Evolutionary conservation across 495 filamentous ascomycete species (phyloP).

Genomic region (Lepidopterella palustris): DNA sequence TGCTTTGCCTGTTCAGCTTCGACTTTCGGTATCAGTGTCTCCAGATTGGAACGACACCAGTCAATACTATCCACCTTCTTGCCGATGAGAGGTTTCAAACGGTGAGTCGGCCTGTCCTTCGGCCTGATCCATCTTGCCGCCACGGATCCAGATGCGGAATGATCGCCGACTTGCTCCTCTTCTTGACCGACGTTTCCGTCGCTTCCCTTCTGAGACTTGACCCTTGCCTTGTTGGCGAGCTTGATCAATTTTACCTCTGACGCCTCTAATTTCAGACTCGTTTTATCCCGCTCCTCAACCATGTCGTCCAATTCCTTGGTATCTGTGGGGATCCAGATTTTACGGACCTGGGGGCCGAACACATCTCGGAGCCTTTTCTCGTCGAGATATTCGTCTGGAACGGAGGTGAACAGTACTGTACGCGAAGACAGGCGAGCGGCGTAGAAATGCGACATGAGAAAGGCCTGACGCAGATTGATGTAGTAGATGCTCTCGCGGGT

Average conservation of each 20-base stretch:
- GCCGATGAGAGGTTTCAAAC: conserved; percentile 69
- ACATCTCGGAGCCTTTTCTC: conserved; percentile 67
- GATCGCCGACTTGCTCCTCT: conserved; percentile 39
- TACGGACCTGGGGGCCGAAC: conserved; percentile 73
- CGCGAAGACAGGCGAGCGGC: conserved; percentile 85
- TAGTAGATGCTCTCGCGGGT: conserved; percentile 89
- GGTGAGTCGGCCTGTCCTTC: conserved; percentile 82
- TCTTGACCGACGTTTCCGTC: conserved; percentile 44
- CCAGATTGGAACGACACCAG: conserved; percentile 79
- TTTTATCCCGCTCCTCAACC: conserved; percentile 76
- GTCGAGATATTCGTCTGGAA: conserved; percentile 68
- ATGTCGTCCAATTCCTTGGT: conserved; percentile 74
- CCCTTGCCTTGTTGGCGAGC: conserved; percentile 68
- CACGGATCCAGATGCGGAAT: conserved; percentile 55
- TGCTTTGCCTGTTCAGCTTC: conserved; percentile 70
- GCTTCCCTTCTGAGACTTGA: conserved; percentile 66
- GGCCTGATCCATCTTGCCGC: conserved; percentile 67
- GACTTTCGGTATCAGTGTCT: conserved; percentile 71
- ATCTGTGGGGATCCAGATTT: conserved; percentile 80
- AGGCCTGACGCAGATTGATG: conserved; percentile 93
- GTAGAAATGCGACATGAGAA: conserved; percentile 80
- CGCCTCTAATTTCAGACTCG: conserved; percentile 77
- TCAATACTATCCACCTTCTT: conserved; percentile 95
- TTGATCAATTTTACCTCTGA: conserved; percentile 85
- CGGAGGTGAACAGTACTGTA: conserved; percentile 86